Conservation (phyloP, 2,329 filamentous ascomycete genomes). For the Hymenoscyphus salicellus region DNA sequence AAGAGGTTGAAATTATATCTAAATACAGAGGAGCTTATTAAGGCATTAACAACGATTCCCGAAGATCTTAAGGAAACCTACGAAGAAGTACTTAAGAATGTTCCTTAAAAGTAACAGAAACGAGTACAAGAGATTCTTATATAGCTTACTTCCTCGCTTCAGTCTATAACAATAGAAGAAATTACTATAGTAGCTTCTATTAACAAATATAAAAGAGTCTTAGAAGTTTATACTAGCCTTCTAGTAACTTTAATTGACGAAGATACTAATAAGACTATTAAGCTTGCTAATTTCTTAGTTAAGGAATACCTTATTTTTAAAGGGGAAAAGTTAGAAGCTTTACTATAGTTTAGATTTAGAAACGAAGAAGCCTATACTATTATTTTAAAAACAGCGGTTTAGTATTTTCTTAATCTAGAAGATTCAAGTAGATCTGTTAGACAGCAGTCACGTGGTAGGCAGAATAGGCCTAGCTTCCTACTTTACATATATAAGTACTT, state of each 20-base stretch:
- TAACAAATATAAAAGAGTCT: not conserved
- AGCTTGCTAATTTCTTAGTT: slow-evolving; percentile 35
- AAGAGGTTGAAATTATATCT: slow-evolving; percentile 29
- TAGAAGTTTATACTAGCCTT: slow-evolving; percentile 11
- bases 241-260: slow-evolving; percentile 12
- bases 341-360: not conserved
- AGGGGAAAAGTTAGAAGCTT: not conserved
- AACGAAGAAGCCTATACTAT: not conserved
- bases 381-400: not conserved
- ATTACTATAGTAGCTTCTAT: slow-evolving; percentile 7
- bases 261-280: slow-evolving; percentile 41
- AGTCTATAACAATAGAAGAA: slow-evolving; percentile 10
- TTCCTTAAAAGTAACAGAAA: not conserved
- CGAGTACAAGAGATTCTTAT: slow-evolving; percentile 4
- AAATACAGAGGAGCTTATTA: slow-evolving; percentile 4
- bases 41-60: slow-evolving; percentile 11
- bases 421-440: too few relatives aligned
- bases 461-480: too few relatives aligned
- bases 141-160: slow-evolving; percentile 13
- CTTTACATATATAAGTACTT: too few relatives aligned
- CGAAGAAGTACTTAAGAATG: slow-evolving; percentile 1
- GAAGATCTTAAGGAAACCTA: slow-evolving; percentile 15
- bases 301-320: slow-evolving; percentile 31
- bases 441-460: too few relatives aligned
- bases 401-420: not conserved